Conservation (phyloP, 768 basidiomycete genomes). For the Podaxis sp. region DNA sequence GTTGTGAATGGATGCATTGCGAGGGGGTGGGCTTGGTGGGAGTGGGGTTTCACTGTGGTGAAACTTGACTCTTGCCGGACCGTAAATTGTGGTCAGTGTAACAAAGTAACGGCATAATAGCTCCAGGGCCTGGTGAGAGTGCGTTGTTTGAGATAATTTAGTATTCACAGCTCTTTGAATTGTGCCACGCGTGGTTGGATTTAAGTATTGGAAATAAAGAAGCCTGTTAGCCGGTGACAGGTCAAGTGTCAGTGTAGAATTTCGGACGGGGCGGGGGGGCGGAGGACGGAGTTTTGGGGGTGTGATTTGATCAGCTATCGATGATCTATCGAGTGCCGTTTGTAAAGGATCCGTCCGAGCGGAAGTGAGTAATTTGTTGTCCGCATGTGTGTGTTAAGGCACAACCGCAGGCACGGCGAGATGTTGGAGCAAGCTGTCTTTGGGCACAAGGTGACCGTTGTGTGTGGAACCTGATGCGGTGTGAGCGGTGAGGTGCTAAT, state of each 20-base stretch:
- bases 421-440: background rate
- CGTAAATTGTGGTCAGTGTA: background rate
- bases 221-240: conserved; percentile 1
- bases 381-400: background rate
- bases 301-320: background rate
- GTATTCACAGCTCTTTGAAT: background rate
- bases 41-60: background rate
- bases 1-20: background rate
- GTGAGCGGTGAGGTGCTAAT: background rate
- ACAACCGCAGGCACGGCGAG: background rate
- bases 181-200: background rate
- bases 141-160: background rate
- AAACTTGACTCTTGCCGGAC: background rate
- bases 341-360: conserved; percentile 8
- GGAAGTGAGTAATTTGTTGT: background rate
- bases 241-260: background rate
- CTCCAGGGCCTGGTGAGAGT: background rate
- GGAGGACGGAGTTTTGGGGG: background rate
- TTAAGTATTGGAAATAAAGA: background rate
- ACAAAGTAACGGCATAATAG: background rate
- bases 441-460: background rate
- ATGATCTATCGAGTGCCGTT: background rate
- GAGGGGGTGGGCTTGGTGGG: background rate
- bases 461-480: conserved; percentile 4
- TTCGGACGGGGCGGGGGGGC: background rate